Percentiles rank a stretch among this genome's conserved stretches.
Conservation (phyloP, 768 basidiomycete genomes). For the Tylopilus sp. region DNA sequence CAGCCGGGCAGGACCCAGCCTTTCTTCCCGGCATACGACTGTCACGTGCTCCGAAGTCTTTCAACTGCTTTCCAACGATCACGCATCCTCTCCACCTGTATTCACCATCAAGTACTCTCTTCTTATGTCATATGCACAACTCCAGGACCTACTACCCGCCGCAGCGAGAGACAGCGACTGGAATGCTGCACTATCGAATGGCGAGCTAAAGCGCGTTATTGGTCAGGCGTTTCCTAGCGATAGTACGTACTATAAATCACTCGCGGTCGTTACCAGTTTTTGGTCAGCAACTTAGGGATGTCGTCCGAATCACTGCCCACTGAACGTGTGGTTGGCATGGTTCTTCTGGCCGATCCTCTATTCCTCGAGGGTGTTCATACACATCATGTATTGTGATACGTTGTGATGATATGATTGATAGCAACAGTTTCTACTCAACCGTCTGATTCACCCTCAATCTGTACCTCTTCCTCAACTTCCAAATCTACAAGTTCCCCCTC, state of each 20-base stretch:
- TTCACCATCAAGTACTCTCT: constrained; percentile 37
- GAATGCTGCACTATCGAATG: constrained; percentile 26
- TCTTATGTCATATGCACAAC: constrained; percentile 36
- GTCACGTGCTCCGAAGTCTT: constrained; percentile 28
- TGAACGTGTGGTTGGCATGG: neutral
- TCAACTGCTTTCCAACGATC: constrained; percentile 18
- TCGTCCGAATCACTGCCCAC: neutral
- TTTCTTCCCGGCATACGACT: constrained; percentile 25
- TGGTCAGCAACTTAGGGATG: constrained; percentile 10
- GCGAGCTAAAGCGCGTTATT: constrained; percentile 24
- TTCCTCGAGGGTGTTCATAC: neutral
- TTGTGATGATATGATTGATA: neutral
- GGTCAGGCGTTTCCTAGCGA: constrained; percentile 24
- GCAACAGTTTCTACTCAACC: neutral
- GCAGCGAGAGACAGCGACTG: constrained; percentile 35
- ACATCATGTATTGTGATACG: neutral
- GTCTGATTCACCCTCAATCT: constrained; percentile 31
- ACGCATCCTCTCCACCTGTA: constrained; percentile 10
- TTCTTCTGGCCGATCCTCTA: neutral
- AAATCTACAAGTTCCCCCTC: constrained; percentile 62
- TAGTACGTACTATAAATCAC: constrained; percentile 26
- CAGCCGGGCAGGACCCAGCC: constrained; percentile 17
- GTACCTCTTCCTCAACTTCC: constrained; percentile 32
- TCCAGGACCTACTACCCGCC: constrained; percentile 28
- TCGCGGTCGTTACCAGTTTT: constrained; percentile 16